phyloP scores from a whole-genome alignment of 805 yeast species.

The Metschnikowia rubicola region DNA sequence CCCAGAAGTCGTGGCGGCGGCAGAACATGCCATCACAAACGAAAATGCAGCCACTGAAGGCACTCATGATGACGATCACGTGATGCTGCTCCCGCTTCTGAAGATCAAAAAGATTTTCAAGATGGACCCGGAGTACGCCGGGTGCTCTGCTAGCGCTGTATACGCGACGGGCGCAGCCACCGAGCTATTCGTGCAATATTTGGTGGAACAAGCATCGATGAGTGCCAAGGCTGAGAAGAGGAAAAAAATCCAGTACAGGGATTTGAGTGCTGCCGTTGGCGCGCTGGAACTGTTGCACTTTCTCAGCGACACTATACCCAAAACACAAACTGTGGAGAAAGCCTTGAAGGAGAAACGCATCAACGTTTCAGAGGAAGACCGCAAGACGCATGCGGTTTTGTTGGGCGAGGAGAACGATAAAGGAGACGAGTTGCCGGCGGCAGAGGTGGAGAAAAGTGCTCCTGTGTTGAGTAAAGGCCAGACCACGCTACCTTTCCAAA shows the following conservation, averaged over 20 bases:
- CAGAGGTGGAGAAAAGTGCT: neutral
- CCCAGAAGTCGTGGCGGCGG: no score
- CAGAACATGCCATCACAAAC: neutral
- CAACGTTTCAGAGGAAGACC: constrained; percentile 15
- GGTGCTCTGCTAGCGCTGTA: constrained; percentile 69
- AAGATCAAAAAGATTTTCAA: constrained; percentile 70
- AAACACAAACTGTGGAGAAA: constrained; percentile 48
- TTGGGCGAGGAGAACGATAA: constrained; percentile 7
- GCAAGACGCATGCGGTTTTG: constrained; percentile 2
- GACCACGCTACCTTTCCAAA: constrained; percentile 29
- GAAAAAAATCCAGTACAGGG: constrained; percentile 67
- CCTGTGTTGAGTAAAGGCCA: constrained; percentile 29
- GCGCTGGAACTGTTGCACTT: constrained; percentile 59
- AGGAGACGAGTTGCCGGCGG: constrained; percentile 3
- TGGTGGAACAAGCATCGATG: constrained; percentile 67
- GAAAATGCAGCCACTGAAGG: neutral
- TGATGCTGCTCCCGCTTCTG: constrained; percentile 52
- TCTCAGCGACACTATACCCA: constrained; percentile 65
- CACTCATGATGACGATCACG: constrained; percentile 7
- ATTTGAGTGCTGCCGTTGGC: constrained; percentile 61
- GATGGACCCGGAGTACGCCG: constrained; percentile 68
- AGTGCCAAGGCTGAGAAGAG: constrained; percentile 63
- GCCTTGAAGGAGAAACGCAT: constrained; percentile 44
- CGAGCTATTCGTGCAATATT: constrained; percentile 65
- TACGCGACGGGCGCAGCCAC: constrained; percentile 75